These are phyloP conservation scores for Vachellia collinsii DNA, from an alignment of 306 rosid species.

Conservation along the genomic window DNA sequence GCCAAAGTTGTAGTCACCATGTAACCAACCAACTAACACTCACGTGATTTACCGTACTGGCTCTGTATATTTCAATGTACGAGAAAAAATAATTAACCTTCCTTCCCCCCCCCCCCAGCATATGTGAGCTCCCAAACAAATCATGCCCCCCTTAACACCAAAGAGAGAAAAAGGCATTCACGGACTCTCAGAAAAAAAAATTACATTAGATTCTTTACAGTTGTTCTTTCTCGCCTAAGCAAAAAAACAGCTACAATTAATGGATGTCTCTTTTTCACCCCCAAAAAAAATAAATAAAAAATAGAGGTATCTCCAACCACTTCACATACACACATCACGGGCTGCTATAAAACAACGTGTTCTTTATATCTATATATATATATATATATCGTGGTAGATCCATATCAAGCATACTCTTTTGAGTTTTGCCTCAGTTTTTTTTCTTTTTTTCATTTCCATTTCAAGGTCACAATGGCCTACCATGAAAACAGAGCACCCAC, in stretches of 20 bases:
- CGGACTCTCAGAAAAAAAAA: slow-evolving; percentile 26
- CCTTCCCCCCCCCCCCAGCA: no score
- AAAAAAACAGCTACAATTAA: slow-evolving; percentile 39
- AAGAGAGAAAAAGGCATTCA: slow-evolving; percentile 13
- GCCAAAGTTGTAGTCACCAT: slow-evolving; percentile 23
- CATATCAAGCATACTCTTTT: slow-evolving; percentile 29
- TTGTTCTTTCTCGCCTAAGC: slow-evolving; percentile 33
- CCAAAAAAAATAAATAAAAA: no score
- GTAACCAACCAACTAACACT: not conserved
- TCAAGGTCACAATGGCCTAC: slow-evolving; percentile 48
- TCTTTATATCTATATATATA: not conserved
- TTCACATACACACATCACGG: slow-evolving; percentile 59
- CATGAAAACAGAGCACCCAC: slow-evolving; percentile 56
- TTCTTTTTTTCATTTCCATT: no score
- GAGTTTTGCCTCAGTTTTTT: slow-evolving; percentile 3
- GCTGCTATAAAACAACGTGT: slow-evolving; percentile 54
- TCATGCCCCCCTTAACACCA: no score
- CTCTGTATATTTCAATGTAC: slow-evolving; percentile 11
- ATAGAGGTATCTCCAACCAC: not conserved
- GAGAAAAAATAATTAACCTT: not conserved
- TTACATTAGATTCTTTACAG: slow-evolving; percentile 16
- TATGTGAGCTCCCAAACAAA: no score
- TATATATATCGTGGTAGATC: not conserved
- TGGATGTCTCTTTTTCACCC: slow-evolving; percentile 13
- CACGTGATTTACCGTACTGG: slow-evolving; percentile 37